Evolutionary conservation across 345 rosid species (phyloP).

Genomic region (Acer yangbiense): DNA sequence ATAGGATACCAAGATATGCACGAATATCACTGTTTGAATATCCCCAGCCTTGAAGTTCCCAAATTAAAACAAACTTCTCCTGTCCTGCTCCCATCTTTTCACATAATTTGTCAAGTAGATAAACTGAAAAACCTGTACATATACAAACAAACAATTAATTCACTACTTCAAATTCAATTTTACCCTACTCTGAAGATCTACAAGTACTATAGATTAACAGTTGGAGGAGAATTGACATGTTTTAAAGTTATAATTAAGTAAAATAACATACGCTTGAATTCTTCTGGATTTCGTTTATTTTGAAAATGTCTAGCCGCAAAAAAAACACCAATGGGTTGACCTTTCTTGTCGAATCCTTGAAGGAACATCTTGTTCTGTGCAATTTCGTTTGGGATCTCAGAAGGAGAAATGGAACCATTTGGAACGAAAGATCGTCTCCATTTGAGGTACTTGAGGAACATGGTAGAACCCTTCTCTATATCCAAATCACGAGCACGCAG

Average conservation of each 20-base stretch:
- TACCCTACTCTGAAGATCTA: too few relatives aligned
- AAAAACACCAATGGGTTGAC: slow-evolving; percentile 35
- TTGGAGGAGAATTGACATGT: too few relatives aligned
- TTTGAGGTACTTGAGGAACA: slow-evolving; percentile 46
- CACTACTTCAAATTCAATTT: too few relatives aligned
- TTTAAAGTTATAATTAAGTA: too few relatives aligned
- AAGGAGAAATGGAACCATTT: slow-evolving; percentile 32
- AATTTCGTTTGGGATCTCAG: slow-evolving; percentile 32
- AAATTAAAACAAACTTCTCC: slow-evolving; percentile 45
- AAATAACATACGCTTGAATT: slow-evolving; percentile 44
- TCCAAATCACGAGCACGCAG: slow-evolving; percentile 48
- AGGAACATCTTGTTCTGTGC: slow-evolving; percentile 49
- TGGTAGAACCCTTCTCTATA: slow-evolving; percentile 38
- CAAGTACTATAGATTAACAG: background rate
- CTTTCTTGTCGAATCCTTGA: slow-evolving; percentile 50
- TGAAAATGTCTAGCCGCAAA: slow-evolving; percentile 43
- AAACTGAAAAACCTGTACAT: slow-evolving; percentile 39
- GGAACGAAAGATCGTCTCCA: slow-evolving; percentile 50
- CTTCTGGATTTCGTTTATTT: slow-evolving; percentile 36
- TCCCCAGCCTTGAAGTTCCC: slow-evolving; percentile 56
- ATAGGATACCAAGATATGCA: slow-evolving; percentile 35
- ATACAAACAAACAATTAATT: background rate
- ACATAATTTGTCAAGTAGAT: slow-evolving; percentile 34
- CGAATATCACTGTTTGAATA: slow-evolving; percentile 51
- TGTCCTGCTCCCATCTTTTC: slow-evolving; percentile 40